Evolutionary conservation across 148 eudicot species (phyloP), one percentile per base, ranked within the genome.

Genomic region (Chenopodium quinoa): DNA sequence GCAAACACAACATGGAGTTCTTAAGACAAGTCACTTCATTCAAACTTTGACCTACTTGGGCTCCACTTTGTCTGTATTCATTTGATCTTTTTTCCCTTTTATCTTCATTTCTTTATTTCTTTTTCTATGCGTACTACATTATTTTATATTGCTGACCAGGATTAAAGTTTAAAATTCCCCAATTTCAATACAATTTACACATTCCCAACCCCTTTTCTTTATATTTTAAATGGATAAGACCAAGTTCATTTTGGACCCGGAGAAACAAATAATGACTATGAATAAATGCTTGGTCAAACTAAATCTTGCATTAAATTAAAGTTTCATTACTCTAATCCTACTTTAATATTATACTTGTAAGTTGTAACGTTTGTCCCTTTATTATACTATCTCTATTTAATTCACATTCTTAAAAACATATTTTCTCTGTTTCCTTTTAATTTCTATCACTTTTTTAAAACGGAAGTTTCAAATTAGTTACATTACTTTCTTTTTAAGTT

Each of bases 31-130:
- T 71, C 74, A 71, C 25, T 19, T 71, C 74, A 32, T 71, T 71
- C 74, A 70, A 71, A 71, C 74, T 71, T 71, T 71, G 74, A 71
- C 74, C 50, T 40, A 46, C 27, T 71, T 71, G 50, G 74, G 74
- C 74, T 40, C 74, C 74, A 71, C 74, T 40, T 37, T 71, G 25
- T 71, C 10, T 71, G 25, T 40, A 7, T 71, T 50, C 23, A 16
- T 0, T 1, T 34, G 19, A 31, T 56, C 22, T 14, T 56, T 69
- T 14, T 17, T 4, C 4, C 17, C 34, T 23, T 16, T 4, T 69
- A 4, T 32, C n/a, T 34, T 37, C 12, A 32, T 70, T 70, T 70
- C 40, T 37, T 17, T 16, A 37, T 40, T 40, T 40, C 44, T 40
- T 40, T 40, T 40, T 40, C 44, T 40, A 6, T 7, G 6, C 44